phyloP scores from a whole-genome alignment of 139 green algal genomes.

The Chlorella sp. region DNA sequence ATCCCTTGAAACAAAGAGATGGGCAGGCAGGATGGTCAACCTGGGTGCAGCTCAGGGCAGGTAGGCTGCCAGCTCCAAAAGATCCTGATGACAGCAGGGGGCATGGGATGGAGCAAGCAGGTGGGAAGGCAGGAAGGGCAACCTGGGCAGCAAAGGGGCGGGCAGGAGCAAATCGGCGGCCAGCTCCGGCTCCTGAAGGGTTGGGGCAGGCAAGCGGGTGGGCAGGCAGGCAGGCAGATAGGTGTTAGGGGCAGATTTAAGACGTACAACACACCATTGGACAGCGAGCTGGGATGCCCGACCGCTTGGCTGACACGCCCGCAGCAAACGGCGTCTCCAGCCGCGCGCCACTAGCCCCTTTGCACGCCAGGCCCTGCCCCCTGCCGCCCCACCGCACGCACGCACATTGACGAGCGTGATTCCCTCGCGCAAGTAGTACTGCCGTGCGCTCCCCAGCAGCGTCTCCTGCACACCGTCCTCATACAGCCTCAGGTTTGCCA shows the following conservation, averaged over 20 bases:
- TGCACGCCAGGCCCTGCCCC: no score
- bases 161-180: background rate
- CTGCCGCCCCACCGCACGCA: background rate
- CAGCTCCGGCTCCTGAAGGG: background rate
- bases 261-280: no score
- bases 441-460: slow-evolving; percentile 56
- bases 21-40: no score
- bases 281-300: no score
- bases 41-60: background rate
- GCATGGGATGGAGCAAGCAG: background rate
- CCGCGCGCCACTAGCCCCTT: no score
- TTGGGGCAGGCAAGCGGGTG: no score
- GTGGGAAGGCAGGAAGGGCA: no score
- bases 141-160: no score
- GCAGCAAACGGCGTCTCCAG: no score
- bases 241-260: no score
- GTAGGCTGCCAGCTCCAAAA: background rate
- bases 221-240: no score
- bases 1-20: background rate
- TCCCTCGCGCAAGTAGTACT: slow-evolving; percentile 79
- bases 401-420: slow-evolving; percentile 56
- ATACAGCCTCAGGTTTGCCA: slow-evolving; percentile 78
- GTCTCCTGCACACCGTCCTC: slow-evolving; percentile 61
- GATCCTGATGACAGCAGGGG: background rate
- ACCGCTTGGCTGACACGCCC: no score